phyloP scores from a whole-genome alignment of 1,284 basidiomycete genomes.

The Anthracocystis panici-leucophaei region DNA sequence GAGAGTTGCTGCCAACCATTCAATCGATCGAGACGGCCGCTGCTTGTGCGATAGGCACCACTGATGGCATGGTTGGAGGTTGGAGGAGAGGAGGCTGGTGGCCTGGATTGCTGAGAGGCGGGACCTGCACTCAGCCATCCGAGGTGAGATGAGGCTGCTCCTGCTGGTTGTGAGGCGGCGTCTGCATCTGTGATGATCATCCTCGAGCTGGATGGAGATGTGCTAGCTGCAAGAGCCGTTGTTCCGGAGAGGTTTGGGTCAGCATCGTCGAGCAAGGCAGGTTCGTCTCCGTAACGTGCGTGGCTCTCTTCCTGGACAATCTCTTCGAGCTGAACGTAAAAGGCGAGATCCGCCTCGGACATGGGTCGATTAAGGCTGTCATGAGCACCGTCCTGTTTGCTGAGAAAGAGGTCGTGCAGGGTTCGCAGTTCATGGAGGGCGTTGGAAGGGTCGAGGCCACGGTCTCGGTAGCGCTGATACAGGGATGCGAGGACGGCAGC shows the following conservation, averaged over 20 bases:
- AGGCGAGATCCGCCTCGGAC: constrained; percentile 53
- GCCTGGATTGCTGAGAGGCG: constrained; percentile 7
- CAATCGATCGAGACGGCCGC: constrained; percentile 42
- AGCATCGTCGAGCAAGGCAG: constrained; percentile 12
- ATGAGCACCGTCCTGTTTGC: constrained; percentile 50
- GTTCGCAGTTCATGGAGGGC: constrained; percentile 59
- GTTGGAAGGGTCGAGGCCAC: constrained; percentile 58
- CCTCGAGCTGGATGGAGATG: constrained; percentile 10
- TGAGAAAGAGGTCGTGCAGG: constrained; percentile 59
- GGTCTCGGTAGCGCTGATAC: constrained; percentile 56
- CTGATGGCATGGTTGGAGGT: constrained; percentile 27
- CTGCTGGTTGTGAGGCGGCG: constrained; percentile 2
- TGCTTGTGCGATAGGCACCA: constrained; percentile 22
- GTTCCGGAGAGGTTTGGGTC: background rate
- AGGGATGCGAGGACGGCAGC: constrained; percentile 49
- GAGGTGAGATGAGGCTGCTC: constrained; percentile 26
- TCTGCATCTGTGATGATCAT: constrained; percentile 11
- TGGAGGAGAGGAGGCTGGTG: constrained; percentile 7
- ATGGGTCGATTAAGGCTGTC: constrained; percentile 43
- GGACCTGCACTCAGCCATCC: constrained; percentile 52
- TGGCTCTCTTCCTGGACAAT: constrained; percentile 56
- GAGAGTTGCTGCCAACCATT: constrained; percentile 39
- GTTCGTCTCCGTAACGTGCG: constrained; percentile 49
- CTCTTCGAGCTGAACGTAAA: constrained; percentile 59
- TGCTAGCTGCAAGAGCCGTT: background rate